Base-by-base conservation (phyloP, 768 basidiomycete genomes). In the Pisolithus orientalis region DNA sequence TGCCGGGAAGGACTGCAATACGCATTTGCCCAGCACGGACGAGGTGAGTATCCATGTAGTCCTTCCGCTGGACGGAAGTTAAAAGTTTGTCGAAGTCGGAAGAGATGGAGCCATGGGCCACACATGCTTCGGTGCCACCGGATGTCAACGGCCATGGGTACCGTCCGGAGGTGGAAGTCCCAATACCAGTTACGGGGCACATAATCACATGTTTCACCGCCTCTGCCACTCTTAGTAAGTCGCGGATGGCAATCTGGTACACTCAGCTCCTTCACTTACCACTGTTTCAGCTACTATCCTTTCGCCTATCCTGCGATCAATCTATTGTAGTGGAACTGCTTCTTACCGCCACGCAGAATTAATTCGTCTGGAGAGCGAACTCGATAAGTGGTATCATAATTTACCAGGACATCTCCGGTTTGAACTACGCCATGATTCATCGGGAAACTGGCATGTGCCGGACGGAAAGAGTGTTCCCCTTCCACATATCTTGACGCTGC, bases 191-290 rank as follows among this genome's bases (percentile, higher is more conserved):
- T 14, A 74, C 80, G 6, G 76, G 77, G 1, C 74, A 75, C 28
- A 68, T 78, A 32, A 70, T 90, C 37, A 86, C 88, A n/a, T 87
- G 85, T 63, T 89, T 90, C 73, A 83, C 81, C 58, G 84, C 85
- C 9, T 80, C 82, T n/a, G 81, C 87, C 1, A 71, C 68, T 21
- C 76, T 90, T n/a, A 82, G 88, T 87, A 67, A 53, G 85, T 68
- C 10, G 52, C 43, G 9, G 38, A 28, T 48, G 32, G 28, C 21
- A 29, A 37, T 31, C 47, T 38, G 46, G n/a, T 7, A 37, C 34
- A 11, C 11, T 17, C 24, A 11, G 32, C 14, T 17, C 31, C 51
- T 38, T 50, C 17, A 25, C 46, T 24, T 37, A 47, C 17, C 21
- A n/a, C 7, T 3, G 21, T 52, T 37, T 56, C 61, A 90, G 89